Evolutionary conservation across 495 filamentous ascomycete species (phyloP).

Genomic region (Daldinia caldariorum): DNA sequence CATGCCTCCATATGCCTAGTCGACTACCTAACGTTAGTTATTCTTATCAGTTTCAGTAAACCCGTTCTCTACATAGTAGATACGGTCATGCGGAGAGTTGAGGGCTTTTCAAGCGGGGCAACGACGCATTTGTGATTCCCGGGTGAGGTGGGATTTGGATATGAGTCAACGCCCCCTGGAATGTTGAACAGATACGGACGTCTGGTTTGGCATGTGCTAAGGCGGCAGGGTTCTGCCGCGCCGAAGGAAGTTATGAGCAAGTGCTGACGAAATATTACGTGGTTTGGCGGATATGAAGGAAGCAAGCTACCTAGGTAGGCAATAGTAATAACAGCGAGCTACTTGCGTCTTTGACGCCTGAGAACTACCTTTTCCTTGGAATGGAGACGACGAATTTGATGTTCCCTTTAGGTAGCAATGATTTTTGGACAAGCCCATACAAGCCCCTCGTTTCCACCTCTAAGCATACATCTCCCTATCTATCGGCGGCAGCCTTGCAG

Average conservation of each 20-base stretch:
- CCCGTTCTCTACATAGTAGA: constrained; percentile 16
- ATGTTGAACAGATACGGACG: constrained; percentile 16
- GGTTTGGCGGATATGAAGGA: constrained; percentile 30
- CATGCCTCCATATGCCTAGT: not conserved
- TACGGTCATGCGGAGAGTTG: constrained; percentile 35
- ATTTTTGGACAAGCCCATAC: constrained; percentile 25
- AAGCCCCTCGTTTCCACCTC: constrained; percentile 17
- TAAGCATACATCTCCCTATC: constrained; percentile 30
- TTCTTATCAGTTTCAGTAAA: constrained; percentile 20
- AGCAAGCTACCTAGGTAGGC: too few species aligned
- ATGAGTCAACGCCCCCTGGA: constrained; percentile 40
- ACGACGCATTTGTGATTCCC: constrained; percentile 34
- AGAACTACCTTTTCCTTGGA: constrained; percentile 20
- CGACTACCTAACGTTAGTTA: constrained; percentile 6
- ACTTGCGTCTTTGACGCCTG: constrained; percentile 28
- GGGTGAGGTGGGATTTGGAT: constrained; percentile 43
- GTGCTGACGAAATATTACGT: constrained; percentile 47
- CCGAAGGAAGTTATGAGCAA: constrained; percentile 36
- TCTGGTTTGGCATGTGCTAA: constrained; percentile 39
- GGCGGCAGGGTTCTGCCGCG: constrained; percentile 32
- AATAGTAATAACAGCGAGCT: constrained; percentile 32
- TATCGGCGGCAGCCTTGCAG: constrained; percentile 41
- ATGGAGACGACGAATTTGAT: constrained; percentile 18
- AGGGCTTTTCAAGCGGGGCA: constrained; percentile 39
- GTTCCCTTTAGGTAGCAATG: constrained; percentile 35